Percentiles rank a stretch among this genome's conserved stretches.
Conservation (phyloP, 2,329 filamentous ascomycete genomes). For the Beauveria sp. region DNA sequence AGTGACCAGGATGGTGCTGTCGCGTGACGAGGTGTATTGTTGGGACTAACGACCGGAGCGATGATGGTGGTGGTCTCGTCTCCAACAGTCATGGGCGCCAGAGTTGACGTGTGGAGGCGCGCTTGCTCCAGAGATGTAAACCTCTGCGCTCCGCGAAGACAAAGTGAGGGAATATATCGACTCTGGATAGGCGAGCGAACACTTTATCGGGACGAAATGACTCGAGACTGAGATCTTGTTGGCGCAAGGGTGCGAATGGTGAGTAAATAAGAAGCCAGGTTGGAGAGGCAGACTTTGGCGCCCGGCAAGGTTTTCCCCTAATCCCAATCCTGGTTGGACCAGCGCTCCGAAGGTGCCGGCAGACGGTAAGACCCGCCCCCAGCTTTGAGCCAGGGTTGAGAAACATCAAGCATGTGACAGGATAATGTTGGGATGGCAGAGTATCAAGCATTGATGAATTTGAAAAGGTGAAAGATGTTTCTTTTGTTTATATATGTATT, state of each 20-base stretch:
- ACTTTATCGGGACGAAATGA: not conserved
- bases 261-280: not conserved
- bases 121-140: not conserved
- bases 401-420: not conserved
- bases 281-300: not conserved
- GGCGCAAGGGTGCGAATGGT: not conserved
- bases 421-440: not conserved
- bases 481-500: not conserved
- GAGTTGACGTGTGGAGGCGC: not conserved
- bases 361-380: not conserved
- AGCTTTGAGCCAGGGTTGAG: not conserved
- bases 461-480: too few species aligned
- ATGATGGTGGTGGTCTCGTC: not conserved
- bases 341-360: not conserved
- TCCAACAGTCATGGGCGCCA: slow-evolving; percentile 2
- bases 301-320: not conserved
- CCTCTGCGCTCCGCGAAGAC: not conserved
- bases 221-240: not conserved
- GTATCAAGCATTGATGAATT: too few species aligned
- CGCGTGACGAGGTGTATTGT: slow-evolving; percentile 5
- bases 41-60: not conserved
- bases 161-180: not conserved
- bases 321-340: too few species aligned
- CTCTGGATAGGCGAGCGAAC: too few species aligned
- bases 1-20: slow-evolving; percentile 4